Evolutionary conservation across 805 yeast species (phyloP), one percentile per base, ranked within the genome.

Genomic region (Cyberlindnera sargentensis): DNA sequence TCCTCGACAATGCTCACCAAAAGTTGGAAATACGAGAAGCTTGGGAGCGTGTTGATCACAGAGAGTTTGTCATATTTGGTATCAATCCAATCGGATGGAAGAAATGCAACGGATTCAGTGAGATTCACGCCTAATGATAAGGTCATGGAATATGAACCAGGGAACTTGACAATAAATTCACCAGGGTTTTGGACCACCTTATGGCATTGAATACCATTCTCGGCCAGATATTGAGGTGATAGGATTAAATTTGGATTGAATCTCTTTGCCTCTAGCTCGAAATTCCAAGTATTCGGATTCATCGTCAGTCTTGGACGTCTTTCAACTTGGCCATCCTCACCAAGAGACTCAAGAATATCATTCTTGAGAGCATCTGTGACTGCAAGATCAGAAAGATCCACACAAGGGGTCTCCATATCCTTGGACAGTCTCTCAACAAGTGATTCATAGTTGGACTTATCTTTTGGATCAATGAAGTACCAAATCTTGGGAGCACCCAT

Each of bases 391-490:
- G 41, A n/a, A 2, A 11, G 28, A 20, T 41, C 39, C 2, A 27
- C 23, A n/a, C 28, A 20, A 1, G 15, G 40, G 4, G 35, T 8
- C 6, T 32, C 33, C 24, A 36, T 15, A 23, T 35, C 24, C 33
- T 36, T 9, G 11, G 41, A 27, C 5, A 39, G 4, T 25, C 33
- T 31, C 62, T 66, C 1, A 82, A 89, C 31, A 76, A 77, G 5
- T 74, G 55, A 58, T 53, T 82, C 86, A 54, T 74, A 81, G 44
- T 71, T 72, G 3, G 60, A 69, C 42, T 71, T 70, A 41, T 76
- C 76, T 52, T 66, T 64, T 11, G 80, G 82, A 0, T 82, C 74
- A n/a, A 83, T 68, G 43, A 80, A 71, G 47, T 77, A 80, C 85
- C 87, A 80, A 20, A 74, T 53, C 53, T 72, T 75, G 10, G 67